These are phyloP conservation scores for Metschnikowia matae DNA, from an alignment of 805 yeast species.

Conservation along the genomic window DNA sequence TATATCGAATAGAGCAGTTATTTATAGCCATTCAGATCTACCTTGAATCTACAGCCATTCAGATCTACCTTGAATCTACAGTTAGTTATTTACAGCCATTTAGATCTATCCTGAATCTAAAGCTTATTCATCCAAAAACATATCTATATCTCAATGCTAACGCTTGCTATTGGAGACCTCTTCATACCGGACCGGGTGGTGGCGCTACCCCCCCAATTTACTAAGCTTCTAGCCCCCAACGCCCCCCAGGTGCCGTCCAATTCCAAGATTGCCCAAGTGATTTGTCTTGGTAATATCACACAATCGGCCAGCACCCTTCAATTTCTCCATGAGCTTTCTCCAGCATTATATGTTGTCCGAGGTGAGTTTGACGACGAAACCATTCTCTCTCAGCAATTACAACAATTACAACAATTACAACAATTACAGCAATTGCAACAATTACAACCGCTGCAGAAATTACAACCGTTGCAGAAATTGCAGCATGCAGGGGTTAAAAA, in stretches of 20 bases:
- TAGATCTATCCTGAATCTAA: too few relatives aligned
- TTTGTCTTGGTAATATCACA: conserved; percentile 81
- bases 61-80: too few relatives aligned
- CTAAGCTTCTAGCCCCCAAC: conserved; percentile 71
- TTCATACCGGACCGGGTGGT: conserved; percentile 84
- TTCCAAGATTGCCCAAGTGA: conserved; percentile 75
- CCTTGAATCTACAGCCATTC: too few relatives aligned
- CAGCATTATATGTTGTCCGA: conserved; percentile 68
- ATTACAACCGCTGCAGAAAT: too few relatives aligned
- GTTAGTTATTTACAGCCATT: too few relatives aligned
- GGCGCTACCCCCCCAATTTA: conserved; percentile 60
- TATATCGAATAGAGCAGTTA: too few relatives aligned
- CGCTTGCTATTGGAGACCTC: conserved; percentile 81
- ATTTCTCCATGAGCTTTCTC: conserved; percentile 63
- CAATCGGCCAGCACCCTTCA: conserved; percentile 59
- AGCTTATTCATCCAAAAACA: too few relatives aligned
- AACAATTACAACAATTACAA: conserved; percentile 22
- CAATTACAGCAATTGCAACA: conserved; percentile 23
- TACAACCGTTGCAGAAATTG: too few relatives aligned
- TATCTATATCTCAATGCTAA: conserved; percentile 25
- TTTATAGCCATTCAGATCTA: too few relatives aligned
- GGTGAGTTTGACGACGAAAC: conserved; percentile 73
- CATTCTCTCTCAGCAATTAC: conserved; percentile 31
- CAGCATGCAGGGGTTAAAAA: conserved; percentile 15
- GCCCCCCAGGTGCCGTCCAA: conserved; percentile 34